Base-by-base conservation (phyloP, 768 basidiomycete species). In the Scleroderma bovista region DNA sequence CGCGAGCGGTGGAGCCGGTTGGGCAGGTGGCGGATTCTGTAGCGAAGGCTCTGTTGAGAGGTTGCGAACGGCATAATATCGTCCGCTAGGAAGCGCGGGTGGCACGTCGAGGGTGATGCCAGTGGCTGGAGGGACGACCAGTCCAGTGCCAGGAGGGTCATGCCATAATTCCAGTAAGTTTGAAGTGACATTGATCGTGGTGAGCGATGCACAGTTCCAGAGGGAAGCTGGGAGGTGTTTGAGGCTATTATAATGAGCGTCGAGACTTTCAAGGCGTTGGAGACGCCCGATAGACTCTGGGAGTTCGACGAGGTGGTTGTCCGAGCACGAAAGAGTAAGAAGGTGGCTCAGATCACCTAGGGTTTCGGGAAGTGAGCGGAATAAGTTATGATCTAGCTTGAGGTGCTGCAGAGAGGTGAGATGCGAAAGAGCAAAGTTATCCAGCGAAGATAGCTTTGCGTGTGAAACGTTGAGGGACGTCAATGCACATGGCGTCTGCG, bases 241-340 rank as follows among this genome's bases (percentile, higher is more conserved):
- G 41, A 98, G 72, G 57, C 84, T 86, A 71, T 98, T 99, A 63
- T 90, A 93, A 62, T 97, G 94, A 2, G 86, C 86, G 56, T 96
- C 91, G 37, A 99, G 75, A 1, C 69, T 72, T 56, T 84, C 79
- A 10, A 98, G 77, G 38, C 80, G 82, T 67, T 81, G 80, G 40
- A 98, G 73, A 9, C 73, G 72, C 13, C 92, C 92, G 43, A 98
- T 83, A 37, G 79, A 81, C 11, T 73, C 64, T 0, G 96, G 96
- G 0, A 98, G 75, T 15, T 75, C 68, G 48, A 81, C 80, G 17
- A 99, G 77, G 56, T 84, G 78, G 69, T 98, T 98, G 66, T 97
- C 90, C n/a, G 90, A 88, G 61, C 90, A 91, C 11, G 87, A 88
- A 7, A 99, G 77, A 0, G 70, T 73, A 57, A 83, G 75, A 31